Percentiles rank a stretch among this genome's conserved stretches.
Evolutionary conservation across 805 yeast species (phyloP).

Genomic region (Starmerella vitae): DNA sequence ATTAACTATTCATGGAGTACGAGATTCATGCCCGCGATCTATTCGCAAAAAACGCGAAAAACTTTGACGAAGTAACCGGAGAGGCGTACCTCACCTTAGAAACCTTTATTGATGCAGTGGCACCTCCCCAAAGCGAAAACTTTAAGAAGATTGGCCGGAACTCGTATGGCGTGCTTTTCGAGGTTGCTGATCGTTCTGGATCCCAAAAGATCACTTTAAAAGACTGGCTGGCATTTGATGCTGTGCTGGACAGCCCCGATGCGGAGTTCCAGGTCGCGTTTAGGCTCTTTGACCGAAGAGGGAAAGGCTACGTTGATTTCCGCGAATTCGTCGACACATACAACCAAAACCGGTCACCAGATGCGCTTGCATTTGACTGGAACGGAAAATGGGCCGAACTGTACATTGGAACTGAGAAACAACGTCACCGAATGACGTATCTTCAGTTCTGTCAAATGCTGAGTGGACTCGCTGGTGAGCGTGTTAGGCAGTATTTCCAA

Average conservation of each 20-base stretch:
- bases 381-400: slow-evolving; percentile 31
- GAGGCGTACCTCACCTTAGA: slow-evolving; percentile 28
- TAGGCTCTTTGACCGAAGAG: slow-evolving; percentile 32
- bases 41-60: slow-evolving; percentile 10
- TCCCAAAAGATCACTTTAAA: slow-evolving; percentile 53
- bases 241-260: slow-evolving; percentile 39
- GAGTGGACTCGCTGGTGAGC: slow-evolving; percentile 34
- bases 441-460: slow-evolving; percentile 35
- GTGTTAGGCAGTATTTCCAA: slow-evolving; percentile 35
- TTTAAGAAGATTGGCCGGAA: slow-evolving; percentile 42
- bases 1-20: background rate
- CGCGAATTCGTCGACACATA: slow-evolving; percentile 30
- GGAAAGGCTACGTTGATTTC: slow-evolving; percentile 30
- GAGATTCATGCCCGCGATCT: slow-evolving; percentile 4
- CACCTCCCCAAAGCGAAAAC: slow-evolving; percentile 32
- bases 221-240: slow-evolving; percentile 67
- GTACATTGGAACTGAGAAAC: slow-evolving; percentile 29
- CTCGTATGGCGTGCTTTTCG: slow-evolving; percentile 58
- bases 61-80: slow-evolving; percentile 17
- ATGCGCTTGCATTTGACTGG: slow-evolving; percentile 34
- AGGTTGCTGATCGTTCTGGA: slow-evolving; percentile 60
- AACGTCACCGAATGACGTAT: slow-evolving; percentile 31
- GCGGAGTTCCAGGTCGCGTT: slow-evolving; percentile 42
- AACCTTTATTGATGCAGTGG: slow-evolving; percentile 35
- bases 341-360: slow-evolving; percentile 26